A percentile compares a stretch with the other conserved stretches of the same genome.
phyloP scores from a whole-genome alignment of 495 filamentous ascomycete genomes.

The Aeminium ludgeri region DNA sequence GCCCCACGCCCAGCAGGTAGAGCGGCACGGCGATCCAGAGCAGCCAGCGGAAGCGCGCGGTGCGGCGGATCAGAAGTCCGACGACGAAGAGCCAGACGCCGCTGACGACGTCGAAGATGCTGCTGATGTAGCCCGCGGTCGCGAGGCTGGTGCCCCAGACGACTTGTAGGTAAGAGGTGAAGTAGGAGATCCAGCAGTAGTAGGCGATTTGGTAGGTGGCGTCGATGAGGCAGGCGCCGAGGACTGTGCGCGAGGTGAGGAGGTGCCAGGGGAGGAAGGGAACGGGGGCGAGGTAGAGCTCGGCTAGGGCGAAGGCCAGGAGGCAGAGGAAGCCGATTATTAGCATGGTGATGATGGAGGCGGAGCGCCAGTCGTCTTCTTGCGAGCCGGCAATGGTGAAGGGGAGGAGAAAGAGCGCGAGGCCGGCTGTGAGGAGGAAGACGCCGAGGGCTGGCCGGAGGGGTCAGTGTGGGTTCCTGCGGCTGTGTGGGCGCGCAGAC shows the following conservation, averaged over 20 bases:
- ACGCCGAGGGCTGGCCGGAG: slow-evolving; percentile 3
- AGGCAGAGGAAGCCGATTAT: slow-evolving; percentile 9
- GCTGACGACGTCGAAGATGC: slow-evolving; percentile 35
- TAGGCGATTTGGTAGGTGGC: slow-evolving; percentile 5
- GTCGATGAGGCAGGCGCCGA: slow-evolving; percentile 8
- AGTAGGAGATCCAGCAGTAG: slow-evolving; percentile 14
- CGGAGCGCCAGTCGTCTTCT: slow-evolving; percentile 6
- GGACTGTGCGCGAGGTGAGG: slow-evolving; percentile 12
- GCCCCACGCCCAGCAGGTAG: slow-evolving; percentile 40
- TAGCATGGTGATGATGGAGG: slow-evolving; percentile 12
- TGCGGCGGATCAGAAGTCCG: slow-evolving; percentile 34
- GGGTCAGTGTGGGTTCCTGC: neutral
- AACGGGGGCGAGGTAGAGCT: slow-evolving; percentile 4
- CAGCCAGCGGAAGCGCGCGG: slow-evolving; percentile 12
- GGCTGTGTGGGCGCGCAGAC: neutral
- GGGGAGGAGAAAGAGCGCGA: slow-evolving; percentile 13
- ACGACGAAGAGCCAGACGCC: slow-evolving; percentile 37
- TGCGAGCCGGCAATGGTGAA: slow-evolving; percentile 6
- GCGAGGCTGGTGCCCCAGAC: slow-evolving; percentile 6
- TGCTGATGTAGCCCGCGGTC: slow-evolving; percentile 28
- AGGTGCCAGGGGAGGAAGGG: slow-evolving; percentile 6
- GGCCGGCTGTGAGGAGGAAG: slow-evolving; percentile 6
- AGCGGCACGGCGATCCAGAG: slow-evolving; percentile 45
- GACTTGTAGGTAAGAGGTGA: slow-evolving; percentile 13
- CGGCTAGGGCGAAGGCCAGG: slow-evolving; percentile 7